Evolutionary conservation across 1,284 basidiomycete species (phyloP), one percentile per base, ranked within the genome.

Genomic region (Ustilago nuda): DNA sequence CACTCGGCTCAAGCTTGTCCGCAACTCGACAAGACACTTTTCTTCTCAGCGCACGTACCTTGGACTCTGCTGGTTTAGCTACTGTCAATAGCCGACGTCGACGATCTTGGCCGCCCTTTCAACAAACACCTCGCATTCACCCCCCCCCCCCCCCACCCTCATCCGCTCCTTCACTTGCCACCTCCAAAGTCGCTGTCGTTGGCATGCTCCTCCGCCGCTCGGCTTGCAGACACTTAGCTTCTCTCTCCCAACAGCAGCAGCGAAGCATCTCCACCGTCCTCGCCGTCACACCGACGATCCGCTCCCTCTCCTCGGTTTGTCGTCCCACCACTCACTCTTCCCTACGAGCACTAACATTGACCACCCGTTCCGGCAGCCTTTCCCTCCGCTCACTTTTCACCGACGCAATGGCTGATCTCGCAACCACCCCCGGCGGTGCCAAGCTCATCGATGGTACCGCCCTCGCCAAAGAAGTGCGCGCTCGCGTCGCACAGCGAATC

Each of bases 361-460:
- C 37, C 23, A 32, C 8, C 19, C 37, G 19, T 4, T 17, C 41
- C 53, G 36, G 32, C 8, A 36, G 43, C 43, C 9, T 41, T 27
- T 57, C 32, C 63, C 33, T 56, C 55, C 63, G 59, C 59, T 55
- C 48, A 27, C 48, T 50, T 12, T 59, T 67, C 8, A 79, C 73
- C 37, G 68, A 70, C 62, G 64, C 72, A 32, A 80, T 80, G 78
- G 72, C 78, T 57, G 59, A 58, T 19, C 74, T 77, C 63, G 62
- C 68, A 48, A 65, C 72, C 52, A 76, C 77, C 13, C 68, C 74
- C n/a, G 82, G 80, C 46, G 76, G 80, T 30, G 85, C 85, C 48
- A 81, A 89, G 81, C 86, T 92, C 82, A 94, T 99, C 85, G 94
- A 98, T 84, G 96, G 96, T 35, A 94, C 90, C 59, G 91, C 90